phyloP scores from a whole-genome alignment of 139 green algal genomes.

The Ettlia oleoabundans region DNA sequence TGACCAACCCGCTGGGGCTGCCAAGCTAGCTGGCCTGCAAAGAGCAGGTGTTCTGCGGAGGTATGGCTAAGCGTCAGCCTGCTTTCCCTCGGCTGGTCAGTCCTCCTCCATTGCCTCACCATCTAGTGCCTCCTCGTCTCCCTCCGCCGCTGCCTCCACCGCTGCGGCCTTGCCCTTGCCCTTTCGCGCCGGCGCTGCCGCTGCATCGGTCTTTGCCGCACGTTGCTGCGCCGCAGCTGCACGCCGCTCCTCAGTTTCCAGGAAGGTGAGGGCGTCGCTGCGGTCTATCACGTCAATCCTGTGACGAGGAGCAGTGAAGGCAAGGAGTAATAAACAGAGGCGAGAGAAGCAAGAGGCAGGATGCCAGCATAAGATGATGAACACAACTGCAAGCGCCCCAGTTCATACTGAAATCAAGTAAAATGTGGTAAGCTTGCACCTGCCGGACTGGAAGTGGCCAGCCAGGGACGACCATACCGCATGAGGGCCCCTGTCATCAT shows the following conservation, averaged over 20 bases:
- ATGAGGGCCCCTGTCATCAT: too few species aligned
- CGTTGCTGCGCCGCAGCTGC: conserved; percentile 2
- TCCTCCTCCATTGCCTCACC: conserved; percentile 8
- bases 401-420: too few species aligned
- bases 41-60: too few species aligned
- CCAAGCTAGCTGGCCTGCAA: too few species aligned
- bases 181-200: neutral
- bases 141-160: neutral
- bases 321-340: neutral
- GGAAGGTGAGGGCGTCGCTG: conserved; percentile 82
- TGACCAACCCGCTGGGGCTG: too few species aligned
- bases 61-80: too few species aligned
- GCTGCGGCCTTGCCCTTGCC: conserved; percentile 28
- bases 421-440: too few species aligned
- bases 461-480: too few species aligned
- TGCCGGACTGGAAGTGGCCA: too few species aligned
- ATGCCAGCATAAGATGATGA: too few species aligned
- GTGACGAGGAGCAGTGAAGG: neutral
- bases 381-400: too few species aligned
- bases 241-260: conserved; percentile 45
- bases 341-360: conserved; percentile 4
- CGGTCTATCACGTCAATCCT: conserved; percentile 62
- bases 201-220: conserved; percentile 1
- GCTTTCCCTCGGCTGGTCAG: neutral
- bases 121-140: conserved; percentile 4